Conservation (phyloP, 306 rosid species). For the Quercus bicolor region DNA sequence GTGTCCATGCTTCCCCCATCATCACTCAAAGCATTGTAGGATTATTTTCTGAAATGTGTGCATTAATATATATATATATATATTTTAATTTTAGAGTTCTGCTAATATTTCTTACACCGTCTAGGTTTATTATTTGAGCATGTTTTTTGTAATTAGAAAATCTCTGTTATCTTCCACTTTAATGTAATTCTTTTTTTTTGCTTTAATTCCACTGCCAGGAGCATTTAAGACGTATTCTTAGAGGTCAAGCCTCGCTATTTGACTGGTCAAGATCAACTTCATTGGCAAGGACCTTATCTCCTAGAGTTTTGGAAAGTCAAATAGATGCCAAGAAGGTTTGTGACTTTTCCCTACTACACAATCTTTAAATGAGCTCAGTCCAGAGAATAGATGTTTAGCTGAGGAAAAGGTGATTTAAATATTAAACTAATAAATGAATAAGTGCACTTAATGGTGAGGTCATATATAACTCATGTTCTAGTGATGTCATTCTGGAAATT, state of each 20-base stretch:
- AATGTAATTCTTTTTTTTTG: conserved; percentile 13
- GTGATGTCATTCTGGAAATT: neutral
- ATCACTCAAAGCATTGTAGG: neutral
- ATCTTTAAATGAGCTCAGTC: conserved; percentile 16
- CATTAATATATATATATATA: neutral
- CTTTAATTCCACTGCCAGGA: conserved; percentile 54
- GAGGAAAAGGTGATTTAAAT: neutral
- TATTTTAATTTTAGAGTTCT: neutral
- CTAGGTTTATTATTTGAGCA: neutral
- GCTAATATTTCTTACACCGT: conserved; percentile 1
- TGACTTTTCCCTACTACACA: conserved; percentile 20
- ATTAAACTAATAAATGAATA: neutral
- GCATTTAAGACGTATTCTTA: conserved; percentile 86
- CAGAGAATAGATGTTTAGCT: conserved; percentile 15
- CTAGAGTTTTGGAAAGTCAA: conserved; percentile 97
- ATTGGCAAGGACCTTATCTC: conserved; percentile 91
- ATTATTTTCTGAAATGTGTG: neutral
- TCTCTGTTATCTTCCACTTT: conserved; percentile 6
- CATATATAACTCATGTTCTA: neutral
- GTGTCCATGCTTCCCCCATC: too few relatives aligned
- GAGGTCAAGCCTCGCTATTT: conserved; percentile 97
- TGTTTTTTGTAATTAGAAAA: conserved; percentile 18
- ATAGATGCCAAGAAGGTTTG: conserved; percentile 96
- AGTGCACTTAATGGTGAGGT: neutral
- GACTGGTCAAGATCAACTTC: conserved; percentile 96